phyloP scores from a whole-genome alignment of 2,329 filamentous ascomycete species.

The Xylaria sp. region DNA sequence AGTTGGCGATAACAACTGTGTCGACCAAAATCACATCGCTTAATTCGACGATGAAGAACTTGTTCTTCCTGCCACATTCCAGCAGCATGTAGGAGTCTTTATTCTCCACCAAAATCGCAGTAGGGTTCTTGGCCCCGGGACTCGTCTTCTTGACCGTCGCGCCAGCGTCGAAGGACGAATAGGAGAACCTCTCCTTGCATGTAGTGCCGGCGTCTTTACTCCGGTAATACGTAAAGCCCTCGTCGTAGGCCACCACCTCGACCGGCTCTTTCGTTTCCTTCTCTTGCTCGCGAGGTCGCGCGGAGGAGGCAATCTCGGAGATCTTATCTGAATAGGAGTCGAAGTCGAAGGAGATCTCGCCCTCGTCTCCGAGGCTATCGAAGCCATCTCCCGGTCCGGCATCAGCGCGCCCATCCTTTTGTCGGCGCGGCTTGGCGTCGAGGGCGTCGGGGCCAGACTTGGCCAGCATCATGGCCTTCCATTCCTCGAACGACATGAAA shows the following conservation, averaged over 20 bases:
- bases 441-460: slow-evolving; percentile 80
- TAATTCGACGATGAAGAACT: slow-evolving; percentile 93
- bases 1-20: slow-evolving; percentile 96
- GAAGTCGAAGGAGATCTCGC: slow-evolving; percentile 77
- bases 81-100: slow-evolving; percentile 99
- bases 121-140: slow-evolving; percentile 84
- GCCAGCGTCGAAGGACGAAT: slow-evolving; percentile 96
- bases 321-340: slow-evolving; percentile 61
- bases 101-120: slow-evolving; percentile 91
- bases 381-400: slow-evolving; percentile 71
- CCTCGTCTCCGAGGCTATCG: slow-evolving; percentile 85
- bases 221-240: slow-evolving; percentile 67
- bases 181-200: slow-evolving; percentile 97
- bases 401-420: slow-evolving; percentile 61
- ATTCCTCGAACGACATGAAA: slow-evolving; percentile 97
- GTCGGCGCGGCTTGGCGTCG: slow-evolving; percentile 72
- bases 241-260: slow-evolving; percentile 59
- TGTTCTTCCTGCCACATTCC: slow-evolving; percentile 85
- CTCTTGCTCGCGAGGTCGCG: slow-evolving; percentile 42
- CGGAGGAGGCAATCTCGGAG: slow-evolving; percentile 55
- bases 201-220: slow-evolving; percentile 96
- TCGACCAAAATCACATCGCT: slow-evolving; percentile 90
- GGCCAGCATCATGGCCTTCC: slow-evolving; percentile 93
- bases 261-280: slow-evolving; percentile 50
- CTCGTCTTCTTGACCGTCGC: slow-evolving; percentile 94